Conservation (phyloP, 441 rosid genomes). For the Aquilaria agallochum region DNA sequence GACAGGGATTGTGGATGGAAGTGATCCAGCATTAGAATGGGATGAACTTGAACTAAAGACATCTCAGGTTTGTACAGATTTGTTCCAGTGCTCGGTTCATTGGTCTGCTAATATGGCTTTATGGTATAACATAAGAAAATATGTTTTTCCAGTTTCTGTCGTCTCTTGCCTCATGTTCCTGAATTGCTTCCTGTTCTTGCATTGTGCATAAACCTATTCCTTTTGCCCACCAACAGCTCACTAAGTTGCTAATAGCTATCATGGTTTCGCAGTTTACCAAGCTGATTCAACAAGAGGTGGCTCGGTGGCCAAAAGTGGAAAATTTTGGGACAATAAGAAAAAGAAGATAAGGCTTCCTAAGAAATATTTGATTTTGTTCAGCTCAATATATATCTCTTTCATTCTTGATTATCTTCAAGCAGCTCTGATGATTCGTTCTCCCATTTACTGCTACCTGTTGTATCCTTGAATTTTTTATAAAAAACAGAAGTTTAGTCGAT, state of each 20-base stretch:
- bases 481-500: too few relatives aligned
- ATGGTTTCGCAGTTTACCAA: conserved; percentile 58
- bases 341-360: conserved; percentile 23
- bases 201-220: too few relatives aligned
- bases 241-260: neutral
- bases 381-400: neutral
- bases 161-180: too few relatives aligned
- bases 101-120: neutral
- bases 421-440: too few relatives aligned
- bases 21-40: conserved; percentile 84
- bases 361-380: neutral
- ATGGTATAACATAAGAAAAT: neutral
- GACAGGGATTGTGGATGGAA: conserved; percentile 90
- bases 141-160: conserved; percentile 37
- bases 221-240: too few relatives aligned
- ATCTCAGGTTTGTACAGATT: conserved; percentile 61
- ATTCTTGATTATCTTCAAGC: too few relatives aligned
- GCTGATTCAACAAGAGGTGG: conserved; percentile 60
- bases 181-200: too few relatives aligned
- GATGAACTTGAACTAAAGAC: conserved; percentile 92
- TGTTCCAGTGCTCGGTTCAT: neutral
- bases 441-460: too few relatives aligned
- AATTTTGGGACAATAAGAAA: conserved; percentile 32
- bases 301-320: conserved; percentile 32
- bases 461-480: too few relatives aligned